Conservation (phyloP, 179 eudicot genomes). For the Kewa caespitosa region DNA sequence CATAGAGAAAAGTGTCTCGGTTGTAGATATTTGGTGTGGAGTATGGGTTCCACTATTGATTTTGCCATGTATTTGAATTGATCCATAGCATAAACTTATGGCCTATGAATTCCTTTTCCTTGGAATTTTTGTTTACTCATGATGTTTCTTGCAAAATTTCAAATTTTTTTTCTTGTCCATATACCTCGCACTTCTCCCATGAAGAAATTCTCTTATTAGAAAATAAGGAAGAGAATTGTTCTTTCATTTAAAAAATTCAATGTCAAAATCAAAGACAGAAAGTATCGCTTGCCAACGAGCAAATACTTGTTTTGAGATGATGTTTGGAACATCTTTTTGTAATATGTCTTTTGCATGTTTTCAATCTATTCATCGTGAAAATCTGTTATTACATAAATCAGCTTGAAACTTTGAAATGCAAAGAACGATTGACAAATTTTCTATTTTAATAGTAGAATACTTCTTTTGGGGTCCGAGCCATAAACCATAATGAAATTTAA, state of each 20-base stretch:
- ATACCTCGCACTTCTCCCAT: no score
- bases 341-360: no score
- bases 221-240: no score
- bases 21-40: neutral
- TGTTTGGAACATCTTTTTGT: no score
- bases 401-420: neutral
- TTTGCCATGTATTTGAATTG: no score
- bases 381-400: no score
- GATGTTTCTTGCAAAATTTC: no score
- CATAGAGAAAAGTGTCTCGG: neutral
- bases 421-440: neutral
- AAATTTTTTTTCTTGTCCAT: no score
- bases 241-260: neutral
- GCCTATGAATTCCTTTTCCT: neutral
- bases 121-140: conserved; percentile 8
- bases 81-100: neutral
- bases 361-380: no score
- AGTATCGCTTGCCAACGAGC: neutral
- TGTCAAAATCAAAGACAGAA: neutral
- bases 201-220: no score
- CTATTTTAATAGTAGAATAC: neutral
- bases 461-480: no score
- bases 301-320: neutral
- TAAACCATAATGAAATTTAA: no score
- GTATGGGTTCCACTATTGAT: neutral